Base-by-base conservation (phyloP, 805 yeast genomes). In the Myxozyma sirexii region DNA sequence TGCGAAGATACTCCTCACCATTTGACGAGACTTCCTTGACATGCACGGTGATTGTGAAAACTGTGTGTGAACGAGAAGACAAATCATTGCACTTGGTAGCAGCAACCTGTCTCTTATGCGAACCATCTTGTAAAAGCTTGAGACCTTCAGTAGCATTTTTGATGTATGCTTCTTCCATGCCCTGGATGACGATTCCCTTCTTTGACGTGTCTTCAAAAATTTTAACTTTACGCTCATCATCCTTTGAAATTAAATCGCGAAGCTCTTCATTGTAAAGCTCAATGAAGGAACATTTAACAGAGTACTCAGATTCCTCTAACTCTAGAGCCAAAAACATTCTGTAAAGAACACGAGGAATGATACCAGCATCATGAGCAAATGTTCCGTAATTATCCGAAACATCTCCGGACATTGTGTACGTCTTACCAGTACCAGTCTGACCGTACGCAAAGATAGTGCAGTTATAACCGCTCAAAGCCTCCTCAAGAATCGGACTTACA, bases 221-320 rank as follows among this genome's bases (percentile, higher is more conserved):
- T 54, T 83, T 75, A 49, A 85, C 75, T 63, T 83, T 88, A 33
- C 80, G 80, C 42, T 74, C 70, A 3, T 74, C 77, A 35, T 69
- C 72, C 59, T 62, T n/a, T 33, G 78, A 76, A 53, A 91, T 74
- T 56, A 91, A 77, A 70, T 91, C 97, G 51, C 82, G 79, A 50
- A 92, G 76, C 67, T 90, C 96, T 71, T 91, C 97, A 68, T 91
- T 90, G 75, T 91, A 92, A 19, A 91, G 76, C 71, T 91, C 97
- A 55, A 90, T 80, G 71, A 87, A 92, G 0, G 96, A 88, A 63
- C 90, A 82, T 70, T 85, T 86, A 19, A 88, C 90, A 33, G 87
- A 70, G 69, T 79, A 84, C 69, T 87, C 96, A 3, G 77, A 70
- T n/a, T 67, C 71, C 56, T 60, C 65, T 4, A 61, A 52, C 8